These are phyloP conservation scores for Klebsormidium nitens DNA, from an alignment of 139 green algal genomes.

Conservation along the genomic window DNA sequence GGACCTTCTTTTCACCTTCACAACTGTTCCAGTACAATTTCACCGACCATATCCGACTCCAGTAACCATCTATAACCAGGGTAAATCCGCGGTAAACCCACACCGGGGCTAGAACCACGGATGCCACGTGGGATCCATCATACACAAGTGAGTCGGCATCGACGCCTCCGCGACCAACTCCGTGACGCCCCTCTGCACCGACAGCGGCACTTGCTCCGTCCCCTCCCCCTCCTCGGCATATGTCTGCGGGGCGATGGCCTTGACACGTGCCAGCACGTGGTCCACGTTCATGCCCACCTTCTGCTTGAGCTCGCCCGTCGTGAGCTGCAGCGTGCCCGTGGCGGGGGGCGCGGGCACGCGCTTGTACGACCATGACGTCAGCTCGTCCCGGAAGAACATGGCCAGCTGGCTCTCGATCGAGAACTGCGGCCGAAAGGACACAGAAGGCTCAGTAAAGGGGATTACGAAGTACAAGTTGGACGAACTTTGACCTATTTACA, in stretches of 20 bases:
- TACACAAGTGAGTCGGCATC: conserved; percentile 68
- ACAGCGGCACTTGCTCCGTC: conserved; percentile 6
- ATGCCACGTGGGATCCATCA: conserved; percentile 87
- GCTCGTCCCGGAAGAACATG: conserved; percentile 79
- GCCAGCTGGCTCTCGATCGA: conserved; percentile 58
- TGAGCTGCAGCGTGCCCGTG: neutral
- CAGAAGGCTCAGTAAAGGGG: too few relatives aligned
- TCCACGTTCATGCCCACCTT: conserved; percentile 46
- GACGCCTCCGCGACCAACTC: conserved; percentile 73
- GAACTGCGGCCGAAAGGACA: too few relatives aligned
- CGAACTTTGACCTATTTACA: too few relatives aligned
- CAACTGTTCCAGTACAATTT: too few relatives aligned
- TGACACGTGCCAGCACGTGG: conserved; percentile 26
- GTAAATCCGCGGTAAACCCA: too few relatives aligned
- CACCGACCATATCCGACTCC: too few relatives aligned
- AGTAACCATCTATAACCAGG: too few relatives aligned
- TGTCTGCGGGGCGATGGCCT: conserved; percentile 23
- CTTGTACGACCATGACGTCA: conserved; percentile 45
- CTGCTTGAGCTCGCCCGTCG: conserved; percentile 33
- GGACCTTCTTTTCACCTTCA: too few relatives aligned
- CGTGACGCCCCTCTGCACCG: conserved; percentile 58
- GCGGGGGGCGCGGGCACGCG: conserved; percentile 8
- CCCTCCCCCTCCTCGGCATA: conserved; percentile 14
- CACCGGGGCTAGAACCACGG: conserved; percentile 52
- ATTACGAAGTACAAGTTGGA: too few relatives aligned